Percentiles rank a stretch among this genome's conserved stretches.
These are phyloP conservation scores for Botryotinia convoluta DNA, from an alignment of 2,329 filamentous ascomycete genomes.

Conservation along the genomic window DNA sequence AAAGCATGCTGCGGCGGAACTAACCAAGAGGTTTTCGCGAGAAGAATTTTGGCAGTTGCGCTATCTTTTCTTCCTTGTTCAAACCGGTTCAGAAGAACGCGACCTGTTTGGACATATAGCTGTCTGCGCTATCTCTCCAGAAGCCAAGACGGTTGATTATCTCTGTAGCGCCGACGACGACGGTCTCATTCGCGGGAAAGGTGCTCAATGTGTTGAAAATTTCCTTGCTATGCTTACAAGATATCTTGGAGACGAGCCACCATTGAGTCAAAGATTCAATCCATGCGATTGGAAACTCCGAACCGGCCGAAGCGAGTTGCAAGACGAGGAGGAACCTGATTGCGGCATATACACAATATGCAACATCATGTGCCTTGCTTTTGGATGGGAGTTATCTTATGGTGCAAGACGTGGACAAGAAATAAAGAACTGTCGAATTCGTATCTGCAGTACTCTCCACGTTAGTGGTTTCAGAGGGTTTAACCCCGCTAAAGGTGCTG, in stretches of 20 bases:
- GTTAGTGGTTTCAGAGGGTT: neutral
- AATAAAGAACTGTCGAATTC: neutral
- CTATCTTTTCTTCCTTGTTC: slow-evolving; percentile 6
- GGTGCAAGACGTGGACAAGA: neutral
- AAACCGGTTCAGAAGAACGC: neutral
- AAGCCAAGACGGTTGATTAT: slow-evolving; percentile 17
- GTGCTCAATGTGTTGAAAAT: neutral
- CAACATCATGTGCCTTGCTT: slow-evolving; percentile 14
- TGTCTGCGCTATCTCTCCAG: slow-evolving; percentile 11
- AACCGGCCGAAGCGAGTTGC: neutral
- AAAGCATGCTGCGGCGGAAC: neutral
- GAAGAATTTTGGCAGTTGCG: slow-evolving; percentile 10
- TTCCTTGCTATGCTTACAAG: neutral
- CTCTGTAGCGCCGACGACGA: slow-evolving; percentile 7
- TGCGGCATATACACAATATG: slow-evolving; percentile 4
- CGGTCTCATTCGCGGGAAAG: neutral
- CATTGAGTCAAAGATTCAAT: slow-evolving; percentile 9
- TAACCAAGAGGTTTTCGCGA: neutral
- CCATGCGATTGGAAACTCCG: slow-evolving; percentile 10
- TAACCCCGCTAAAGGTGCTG: neutral
- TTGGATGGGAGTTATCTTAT: slow-evolving; percentile 5
- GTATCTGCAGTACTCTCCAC: neutral
- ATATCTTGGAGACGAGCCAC: slow-evolving; percentile 7
- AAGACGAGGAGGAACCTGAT: neutral
- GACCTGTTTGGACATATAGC: neutral